A percentile compares a stretch with the other conserved stretches of the same genome.
Evolutionary conservation across 352 stramenopile species (phyloP).

Genomic region (Pythium apleroticum): DNA sequence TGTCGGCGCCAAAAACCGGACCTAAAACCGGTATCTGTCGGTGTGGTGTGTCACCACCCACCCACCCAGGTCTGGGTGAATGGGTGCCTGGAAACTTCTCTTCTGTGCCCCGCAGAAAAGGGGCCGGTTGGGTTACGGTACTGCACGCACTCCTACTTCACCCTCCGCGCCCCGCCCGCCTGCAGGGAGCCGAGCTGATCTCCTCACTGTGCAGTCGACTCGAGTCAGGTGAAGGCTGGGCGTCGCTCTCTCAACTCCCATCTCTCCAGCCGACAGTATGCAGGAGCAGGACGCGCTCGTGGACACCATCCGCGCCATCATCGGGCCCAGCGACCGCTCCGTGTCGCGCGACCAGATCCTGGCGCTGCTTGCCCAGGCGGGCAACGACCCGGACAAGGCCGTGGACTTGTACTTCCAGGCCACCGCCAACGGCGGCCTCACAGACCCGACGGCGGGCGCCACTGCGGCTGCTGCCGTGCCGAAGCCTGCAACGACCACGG

Average conservation of each 20-base stretch:
- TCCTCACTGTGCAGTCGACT: conserved; percentile 5
- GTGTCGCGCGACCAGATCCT: conserved; percentile 68
- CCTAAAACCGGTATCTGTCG: background rate
- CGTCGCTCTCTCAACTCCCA: background rate
- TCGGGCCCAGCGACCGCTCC: conserved; percentile 52
- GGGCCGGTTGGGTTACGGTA: conserved; percentile 3
- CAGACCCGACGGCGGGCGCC: background rate
- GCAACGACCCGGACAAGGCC: conserved; percentile 80
- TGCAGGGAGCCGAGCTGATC: background rate
- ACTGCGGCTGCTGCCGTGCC: background rate
- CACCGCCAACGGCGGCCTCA: background rate
- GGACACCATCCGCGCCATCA: conserved; percentile 77
- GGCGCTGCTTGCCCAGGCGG: conserved; percentile 52
- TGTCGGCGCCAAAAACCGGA: conserved; percentile 5
- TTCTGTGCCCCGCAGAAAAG: conserved; percentile 13
- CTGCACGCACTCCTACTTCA: conserved; percentile 1
- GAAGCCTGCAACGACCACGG: conserved; percentile 36
- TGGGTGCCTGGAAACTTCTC: conserved; percentile 10
- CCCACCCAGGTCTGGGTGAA: conserved; percentile 11
- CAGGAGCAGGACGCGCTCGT: conserved; percentile 60
- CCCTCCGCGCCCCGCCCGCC: conserved; percentile 2
- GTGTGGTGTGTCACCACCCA: conserved; percentile 17
- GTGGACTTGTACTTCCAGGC: conserved; percentile 81
- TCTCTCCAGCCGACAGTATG: background rate
- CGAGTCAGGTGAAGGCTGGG: conserved; percentile 1